Evolutionary conservation across 352 stramenopile species (phyloP), one percentile per base, ranked within the genome.

Genomic region (Discostella stelligera): DNA sequence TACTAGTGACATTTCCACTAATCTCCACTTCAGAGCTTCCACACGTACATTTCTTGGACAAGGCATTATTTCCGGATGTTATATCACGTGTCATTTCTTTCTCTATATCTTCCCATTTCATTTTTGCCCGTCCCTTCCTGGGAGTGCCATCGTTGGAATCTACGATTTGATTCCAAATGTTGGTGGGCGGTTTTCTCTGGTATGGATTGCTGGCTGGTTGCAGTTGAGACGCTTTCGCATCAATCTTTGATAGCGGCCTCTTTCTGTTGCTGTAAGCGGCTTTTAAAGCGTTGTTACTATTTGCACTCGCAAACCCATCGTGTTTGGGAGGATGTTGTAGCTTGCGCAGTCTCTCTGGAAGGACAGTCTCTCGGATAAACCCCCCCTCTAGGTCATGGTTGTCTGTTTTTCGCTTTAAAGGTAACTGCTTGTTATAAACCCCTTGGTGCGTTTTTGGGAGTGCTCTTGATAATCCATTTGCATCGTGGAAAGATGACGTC

Each of bases 81-180:
- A 66, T 71, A 10, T 73, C 52, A 9, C 49, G 37, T 32, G 65
- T 77, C 52, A 79, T 71, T 63, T 62, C 25, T 60, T 73, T 74
- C 32, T 79, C 66, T 39, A 72, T 56, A 6, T 72, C 75, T 41
- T 71, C 41, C 54, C 74, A 79, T n/a, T 60, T 75, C 41, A 21
- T 61, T 50, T 80, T 67, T 27, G 20, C 21, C 18, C 49, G 4
- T 25, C 46, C 48, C 9, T 77, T 71, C 25, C 62, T 39, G 23
- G 64, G 67, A 10, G 20, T 80, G 23, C 14, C 48, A 55, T 77
- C 44, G 49, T 80, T 73, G 59, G 77, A 78, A 44, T 80, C 75
- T 21, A 87, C 54, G 10, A 79, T 44, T 64, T 71, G 69, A 79
- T 89, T 87, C 85, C 85, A 90, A 46, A 88, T 83, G 0, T 80